Conservation (phyloP, 495 filamentous ascomycete species). For the Barbatosphaeria neglecta region DNA sequence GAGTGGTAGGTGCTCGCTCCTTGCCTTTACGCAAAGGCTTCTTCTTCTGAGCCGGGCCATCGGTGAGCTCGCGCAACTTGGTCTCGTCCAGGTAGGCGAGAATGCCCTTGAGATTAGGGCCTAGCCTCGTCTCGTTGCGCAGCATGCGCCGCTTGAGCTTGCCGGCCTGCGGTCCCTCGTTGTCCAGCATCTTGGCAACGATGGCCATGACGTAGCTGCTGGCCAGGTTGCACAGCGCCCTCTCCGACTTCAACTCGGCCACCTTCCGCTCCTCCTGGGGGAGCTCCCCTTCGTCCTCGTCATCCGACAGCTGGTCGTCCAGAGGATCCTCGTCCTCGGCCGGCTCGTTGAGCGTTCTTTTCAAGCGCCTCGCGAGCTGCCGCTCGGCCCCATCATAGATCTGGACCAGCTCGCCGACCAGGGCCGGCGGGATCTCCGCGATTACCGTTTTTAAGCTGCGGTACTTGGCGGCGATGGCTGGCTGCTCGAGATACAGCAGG, state of each 20-base stretch:
- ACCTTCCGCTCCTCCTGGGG: conserved; percentile 42
- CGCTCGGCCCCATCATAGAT: conserved; percentile 68
- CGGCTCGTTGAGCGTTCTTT: conserved; percentile 51
- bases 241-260: conserved; percentile 59
- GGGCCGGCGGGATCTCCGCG: conserved; percentile 45
- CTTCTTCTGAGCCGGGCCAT: conserved; percentile 32
- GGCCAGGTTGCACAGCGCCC: conserved; percentile 71
- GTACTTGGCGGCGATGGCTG: conserved; percentile 20
- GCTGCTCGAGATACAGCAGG: conserved; percentile 30
- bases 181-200: conserved; percentile 60
- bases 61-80: conserved; percentile 25
- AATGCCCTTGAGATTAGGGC: conserved; percentile 66
- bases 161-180: conserved; percentile 42
- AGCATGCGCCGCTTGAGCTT: conserved; percentile 51
- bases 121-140: conserved; percentile 55
- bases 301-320: conserved; percentile 46
- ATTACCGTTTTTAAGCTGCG: conserved; percentile 50
- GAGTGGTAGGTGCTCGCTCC: too few species aligned
- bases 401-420: conserved; percentile 51
- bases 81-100: conserved; percentile 59
- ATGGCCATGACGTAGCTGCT: conserved; percentile 73
- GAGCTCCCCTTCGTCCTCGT: conserved; percentile 47
- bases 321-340: conserved; percentile 56
- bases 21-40: conserved; percentile 33
- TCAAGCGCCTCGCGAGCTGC: conserved; percentile 56